Percentiles rank a stretch among this genome's conserved stretches.
phyloP scores from a whole-genome alignment of 495 filamentous ascomycete species.

The Pyrenopolyporus hunteri region DNA sequence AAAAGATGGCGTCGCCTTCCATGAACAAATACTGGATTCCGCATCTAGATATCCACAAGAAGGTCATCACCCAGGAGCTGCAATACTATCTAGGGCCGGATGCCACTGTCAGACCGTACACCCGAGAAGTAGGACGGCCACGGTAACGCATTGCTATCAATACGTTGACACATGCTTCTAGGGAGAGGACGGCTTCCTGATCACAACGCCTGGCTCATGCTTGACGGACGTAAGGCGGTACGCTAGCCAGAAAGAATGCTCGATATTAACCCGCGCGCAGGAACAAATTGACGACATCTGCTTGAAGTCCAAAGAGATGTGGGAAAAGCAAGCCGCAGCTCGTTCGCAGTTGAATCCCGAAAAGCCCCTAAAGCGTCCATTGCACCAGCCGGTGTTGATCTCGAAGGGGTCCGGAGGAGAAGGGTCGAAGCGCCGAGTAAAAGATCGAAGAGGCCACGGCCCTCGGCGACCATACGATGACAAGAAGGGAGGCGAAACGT shows the following conservation, averaged over 20 bases:
- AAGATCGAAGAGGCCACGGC: conserved; percentile 39
- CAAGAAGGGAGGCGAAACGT: conserved; percentile 39
- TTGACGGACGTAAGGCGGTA: conserved; percentile 58
- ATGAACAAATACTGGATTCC: conserved; percentile 65
- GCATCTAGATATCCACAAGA: conserved; percentile 62
- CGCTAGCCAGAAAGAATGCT: conserved; percentile 11
- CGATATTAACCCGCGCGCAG: conserved; percentile 47
- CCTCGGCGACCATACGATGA: conserved; percentile 41
- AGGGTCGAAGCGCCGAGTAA: conserved; percentile 39
- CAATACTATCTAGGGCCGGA: conserved; percentile 62
- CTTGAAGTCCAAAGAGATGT: conserved; percentile 60
- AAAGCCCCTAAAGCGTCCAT: conserved; percentile 58
- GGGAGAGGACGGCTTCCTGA: conserved; percentile 64
- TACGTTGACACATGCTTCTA: conserved; percentile 44
- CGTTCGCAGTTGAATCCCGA: conserved; percentile 52
- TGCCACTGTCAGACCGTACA: conserved; percentile 60
- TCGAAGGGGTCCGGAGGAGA: conserved; percentile 48
- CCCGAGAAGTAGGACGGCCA: conserved; percentile 51
- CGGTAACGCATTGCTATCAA: conserved; percentile 12
- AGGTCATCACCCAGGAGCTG: conserved; percentile 62
- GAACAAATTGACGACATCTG: conserved; percentile 66
- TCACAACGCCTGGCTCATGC: conserved; percentile 60
- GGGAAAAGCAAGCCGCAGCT: conserved; percentile 62
- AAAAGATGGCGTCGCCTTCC: conserved; percentile 48
- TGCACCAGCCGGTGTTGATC: conserved; percentile 60